Conservation (phyloP, 495 filamentous ascomycete species). For the Penicillium desertorum region DNA sequence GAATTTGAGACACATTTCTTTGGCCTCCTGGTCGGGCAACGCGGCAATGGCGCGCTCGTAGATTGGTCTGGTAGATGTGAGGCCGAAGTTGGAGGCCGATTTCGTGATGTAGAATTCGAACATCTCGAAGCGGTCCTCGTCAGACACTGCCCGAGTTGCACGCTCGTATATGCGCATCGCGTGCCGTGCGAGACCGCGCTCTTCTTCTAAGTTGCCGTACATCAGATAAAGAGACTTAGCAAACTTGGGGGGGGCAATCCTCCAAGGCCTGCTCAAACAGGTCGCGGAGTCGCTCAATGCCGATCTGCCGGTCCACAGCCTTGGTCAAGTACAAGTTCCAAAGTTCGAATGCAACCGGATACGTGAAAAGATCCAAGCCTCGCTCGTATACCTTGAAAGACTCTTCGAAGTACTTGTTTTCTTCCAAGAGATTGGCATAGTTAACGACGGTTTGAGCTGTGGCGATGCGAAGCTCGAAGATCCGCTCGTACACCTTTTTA, state of each 20-base stretch:
- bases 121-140: conserved; percentile 95
- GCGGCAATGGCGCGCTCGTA: conserved; percentile 94
- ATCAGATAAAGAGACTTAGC: conserved; percentile 95
- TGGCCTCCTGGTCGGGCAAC: conserved; percentile 88
- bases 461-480: conserved; percentile 97
- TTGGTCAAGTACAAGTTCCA: conserved; percentile 99
- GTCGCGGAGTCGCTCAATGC: conserved; percentile 90
- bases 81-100: conserved; percentile 94
- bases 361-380: conserved; percentile 93
- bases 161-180: conserved; percentile 99
- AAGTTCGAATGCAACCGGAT: conserved; percentile 95
- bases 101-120: conserved; percentile 99
- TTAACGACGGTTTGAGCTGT: conserved; percentile 98
- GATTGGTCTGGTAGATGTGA: conserved; percentile 93
- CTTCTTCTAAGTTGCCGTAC: conserved; percentile 98
- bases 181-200: conserved; percentile 90
- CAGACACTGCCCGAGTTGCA: conserved; percentile 90
- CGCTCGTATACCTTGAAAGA: conserved; percentile 97
- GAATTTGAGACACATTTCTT: conserved; percentile 98
- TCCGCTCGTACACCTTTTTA: conserved; percentile 89
- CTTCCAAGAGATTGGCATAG: conserved; percentile 94
- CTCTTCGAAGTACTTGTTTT: conserved; percentile 94
- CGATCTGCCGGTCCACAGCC: conserved; percentile 90
- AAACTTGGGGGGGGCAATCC: conserved; percentile 91
- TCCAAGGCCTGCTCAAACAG: conserved; percentile 97